A percentile compares a stretch with the other conserved stretches of the same genome.
Evolutionary conservation across 257 asterid genomes (phyloP).

Genomic region (Fraxinus anomala): DNA sequence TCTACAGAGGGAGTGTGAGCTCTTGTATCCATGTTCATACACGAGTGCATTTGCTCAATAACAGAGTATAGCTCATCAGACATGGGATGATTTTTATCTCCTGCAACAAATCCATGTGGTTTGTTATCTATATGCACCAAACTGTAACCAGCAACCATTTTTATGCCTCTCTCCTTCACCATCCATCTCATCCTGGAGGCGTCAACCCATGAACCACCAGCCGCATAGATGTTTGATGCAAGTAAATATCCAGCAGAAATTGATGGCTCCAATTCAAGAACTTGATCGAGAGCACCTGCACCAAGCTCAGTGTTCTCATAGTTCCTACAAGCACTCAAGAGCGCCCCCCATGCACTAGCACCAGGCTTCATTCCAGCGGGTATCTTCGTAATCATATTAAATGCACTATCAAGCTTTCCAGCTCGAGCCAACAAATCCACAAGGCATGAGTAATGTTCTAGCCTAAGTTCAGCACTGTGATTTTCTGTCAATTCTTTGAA

Average conservation of each 20-base stretch:
- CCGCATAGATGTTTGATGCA: slow-evolving; percentile 71
- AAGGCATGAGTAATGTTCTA: slow-evolving; percentile 81
- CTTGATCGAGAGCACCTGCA: slow-evolving; percentile 43
- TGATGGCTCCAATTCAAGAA: slow-evolving; percentile 78
- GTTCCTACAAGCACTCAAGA: slow-evolving; percentile 77
- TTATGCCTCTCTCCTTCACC: slow-evolving; percentile 59
- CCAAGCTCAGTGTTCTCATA: slow-evolving; percentile 44
- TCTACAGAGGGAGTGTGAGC: slow-evolving; percentile 13
- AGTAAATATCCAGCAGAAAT: slow-evolving; percentile 71
- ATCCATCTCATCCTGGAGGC: slow-evolving; percentile 63
- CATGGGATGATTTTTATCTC: slow-evolving; percentile 45
- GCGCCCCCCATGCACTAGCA: slow-evolving; percentile 88
- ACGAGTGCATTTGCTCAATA: slow-evolving; percentile 53
- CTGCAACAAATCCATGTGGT: slow-evolving; percentile 54
- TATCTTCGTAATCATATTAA: slow-evolving; percentile 48
- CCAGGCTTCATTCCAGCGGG: slow-evolving; percentile 45
- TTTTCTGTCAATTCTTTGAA: slow-evolving; percentile 50
- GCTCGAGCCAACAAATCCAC: slow-evolving; percentile 88
- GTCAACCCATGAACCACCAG: slow-evolving; percentile 63
- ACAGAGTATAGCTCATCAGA: slow-evolving; percentile 36
- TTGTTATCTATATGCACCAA: slow-evolving; percentile 53
- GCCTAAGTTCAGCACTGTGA: slow-evolving; percentile 42
- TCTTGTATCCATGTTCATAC: slow-evolving; percentile 49
- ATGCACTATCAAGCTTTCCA: slow-evolving; percentile 74
- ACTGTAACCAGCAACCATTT: slow-evolving; percentile 68